phyloP scores from a whole-genome alignment of 106 monocot species.

The Cymbidium sinense region DNA sequence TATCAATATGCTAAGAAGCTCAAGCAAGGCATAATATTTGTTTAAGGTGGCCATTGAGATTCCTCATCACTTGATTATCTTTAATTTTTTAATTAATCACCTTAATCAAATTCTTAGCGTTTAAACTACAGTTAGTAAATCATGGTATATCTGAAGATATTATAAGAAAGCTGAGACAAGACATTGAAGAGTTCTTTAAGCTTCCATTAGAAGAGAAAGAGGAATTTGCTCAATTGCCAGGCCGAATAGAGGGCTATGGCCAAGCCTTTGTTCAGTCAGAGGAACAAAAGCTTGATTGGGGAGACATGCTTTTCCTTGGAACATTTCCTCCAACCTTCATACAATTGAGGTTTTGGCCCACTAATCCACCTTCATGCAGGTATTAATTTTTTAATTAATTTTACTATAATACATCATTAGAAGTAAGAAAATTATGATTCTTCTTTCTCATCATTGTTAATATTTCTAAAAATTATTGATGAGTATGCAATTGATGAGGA shows the following conservation, averaged over 20 bases:
- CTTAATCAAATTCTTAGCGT: too few species aligned
- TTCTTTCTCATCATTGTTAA: neutral
- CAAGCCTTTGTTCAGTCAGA: constrained; percentile 25
- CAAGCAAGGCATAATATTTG: too few species aligned
- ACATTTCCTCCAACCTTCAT: constrained; percentile 16
- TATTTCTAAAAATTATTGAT: constrained; percentile 9
- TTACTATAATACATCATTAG: too few species aligned
- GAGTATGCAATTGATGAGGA: constrained; percentile 14
- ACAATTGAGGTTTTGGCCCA: constrained; percentile 30
- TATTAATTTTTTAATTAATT: neutral
- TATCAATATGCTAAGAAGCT: too few species aligned
- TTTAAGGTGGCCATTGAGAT: too few species aligned
- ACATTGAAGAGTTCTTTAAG: constrained; percentile 25
- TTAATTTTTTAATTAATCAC: too few species aligned
- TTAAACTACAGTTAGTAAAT: constrained; percentile 25
- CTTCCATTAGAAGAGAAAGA: constrained; percentile 25
- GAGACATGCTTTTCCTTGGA: constrained; percentile 24
- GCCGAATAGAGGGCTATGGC: constrained; percentile 31
- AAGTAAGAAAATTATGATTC: too few species aligned
- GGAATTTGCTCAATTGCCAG: constrained; percentile 13
- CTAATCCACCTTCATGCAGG: constrained; percentile 10
- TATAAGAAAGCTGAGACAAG: constrained; percentile 15
- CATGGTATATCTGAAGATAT: constrained; percentile 15
- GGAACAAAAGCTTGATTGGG: constrained; percentile 46
- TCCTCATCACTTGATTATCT: too few species aligned